Evolutionary conservation across 805 yeast species (phyloP).

Genomic region (Zygosaccharomyces bisporus): DNA sequence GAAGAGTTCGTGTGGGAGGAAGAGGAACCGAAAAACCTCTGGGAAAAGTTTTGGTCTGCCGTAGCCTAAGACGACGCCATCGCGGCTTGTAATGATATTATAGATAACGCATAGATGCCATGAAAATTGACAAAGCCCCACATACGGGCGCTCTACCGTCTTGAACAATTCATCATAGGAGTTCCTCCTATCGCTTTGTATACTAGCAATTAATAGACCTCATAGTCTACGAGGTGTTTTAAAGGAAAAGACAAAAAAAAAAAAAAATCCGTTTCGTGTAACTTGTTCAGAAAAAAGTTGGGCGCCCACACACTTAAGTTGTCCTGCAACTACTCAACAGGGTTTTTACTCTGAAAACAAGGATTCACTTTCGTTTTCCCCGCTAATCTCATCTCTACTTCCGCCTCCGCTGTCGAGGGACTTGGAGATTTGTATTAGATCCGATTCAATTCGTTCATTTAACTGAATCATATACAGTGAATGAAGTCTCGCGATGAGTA

Average conservation of each 20-base stretch:
- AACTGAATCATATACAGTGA: conserved; percentile 1
- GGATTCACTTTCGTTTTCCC: not conserved
- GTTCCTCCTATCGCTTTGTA: not conserved
- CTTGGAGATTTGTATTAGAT: not conserved
- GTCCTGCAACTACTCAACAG: not conserved
- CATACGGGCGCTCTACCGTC: not conserved
- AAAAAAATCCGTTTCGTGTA: not conserved
- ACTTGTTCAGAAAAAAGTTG: not conserved
- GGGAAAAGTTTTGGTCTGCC: conserved; percentile 53
- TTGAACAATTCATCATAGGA: not conserved
- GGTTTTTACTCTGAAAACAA: not conserved
- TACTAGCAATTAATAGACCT: not conserved
- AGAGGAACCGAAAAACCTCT: conserved; percentile 45
- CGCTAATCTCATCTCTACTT: not conserved
- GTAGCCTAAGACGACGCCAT: conserved; percentile 23
- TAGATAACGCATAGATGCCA: not conserved
- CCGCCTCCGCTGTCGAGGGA: not conserved
- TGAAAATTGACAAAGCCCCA: not conserved
- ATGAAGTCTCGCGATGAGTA: conserved; percentile 9
- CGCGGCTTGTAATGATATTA: not conserved
- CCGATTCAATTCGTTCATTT: not conserved
- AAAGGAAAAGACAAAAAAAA: too few relatives aligned
- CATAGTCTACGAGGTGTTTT: not conserved
- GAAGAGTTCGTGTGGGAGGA: conserved; percentile 56
- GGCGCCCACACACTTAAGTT: not conserved